These are phyloP conservation scores for Apophysomyces sp. DNA, from an alignment of 371 early-diverging fungal genomes.

Conservation along the genomic window DNA sequence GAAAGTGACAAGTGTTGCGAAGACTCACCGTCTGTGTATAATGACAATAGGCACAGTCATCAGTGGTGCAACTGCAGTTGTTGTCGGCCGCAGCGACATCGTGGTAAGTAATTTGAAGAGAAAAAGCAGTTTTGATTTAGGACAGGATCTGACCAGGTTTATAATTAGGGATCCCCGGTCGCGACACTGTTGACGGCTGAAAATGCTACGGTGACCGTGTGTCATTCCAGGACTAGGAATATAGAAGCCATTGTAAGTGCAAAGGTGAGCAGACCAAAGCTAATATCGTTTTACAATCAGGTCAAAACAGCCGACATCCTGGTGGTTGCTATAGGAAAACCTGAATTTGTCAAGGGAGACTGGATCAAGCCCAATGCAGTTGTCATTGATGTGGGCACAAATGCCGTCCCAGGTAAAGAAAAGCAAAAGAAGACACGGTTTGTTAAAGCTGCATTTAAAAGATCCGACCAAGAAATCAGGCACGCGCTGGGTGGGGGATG, in stretches of 20 bases:
- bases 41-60: slow-evolving; percentile 40
- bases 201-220: slow-evolving; percentile 90
- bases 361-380: slow-evolving; percentile 93
- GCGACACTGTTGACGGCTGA: slow-evolving; percentile 73
- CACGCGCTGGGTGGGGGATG: slow-evolving; percentile 90
- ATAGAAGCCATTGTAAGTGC: slow-evolving; percentile 64
- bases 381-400: slow-evolving; percentile 95
- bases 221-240: slow-evolving; percentile 84
- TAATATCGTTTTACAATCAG: slow-evolving; percentile 17
- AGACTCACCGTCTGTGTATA: too few species aligned
- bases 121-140: too few species aligned
- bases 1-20: neutral
- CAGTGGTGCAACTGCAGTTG: slow-evolving; percentile 81
- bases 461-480: slow-evolving; percentile 88
- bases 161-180: slow-evolving; percentile 88
- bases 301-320: slow-evolving; percentile 81
- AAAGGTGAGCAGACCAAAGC: too few species aligned
- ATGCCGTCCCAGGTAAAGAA: slow-evolving; percentile 66
- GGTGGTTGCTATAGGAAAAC: slow-evolving; percentile 83
- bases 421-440: neutral
- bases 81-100: slow-evolving; percentile 92
- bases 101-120: slow-evolving; percentile 49
- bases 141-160: too few species aligned
- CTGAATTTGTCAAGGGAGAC: slow-evolving; percentile 79
- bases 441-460: slow-evolving; percentile 4